These are phyloP conservation scores for Xylaria digitata DNA, from an alignment of 2,329 filamentous ascomycete genomes.

Conservation along the genomic window DNA sequence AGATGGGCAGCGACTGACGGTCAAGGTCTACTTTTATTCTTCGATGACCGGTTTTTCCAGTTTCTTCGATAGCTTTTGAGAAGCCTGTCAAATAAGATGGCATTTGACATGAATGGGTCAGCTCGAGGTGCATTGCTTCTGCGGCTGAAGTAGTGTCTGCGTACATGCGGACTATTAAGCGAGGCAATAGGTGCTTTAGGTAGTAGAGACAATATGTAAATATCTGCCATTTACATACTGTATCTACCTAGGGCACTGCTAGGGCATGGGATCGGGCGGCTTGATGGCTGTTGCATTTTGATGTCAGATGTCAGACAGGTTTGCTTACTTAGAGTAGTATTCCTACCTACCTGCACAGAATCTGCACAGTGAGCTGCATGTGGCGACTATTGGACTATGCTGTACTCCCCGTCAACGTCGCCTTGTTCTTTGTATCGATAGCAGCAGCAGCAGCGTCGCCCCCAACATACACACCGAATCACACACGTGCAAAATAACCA, in stretches of 20 bases:
- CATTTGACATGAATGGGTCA: slow-evolving; percentile 6
- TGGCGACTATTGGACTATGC: slow-evolving; percentile 17
- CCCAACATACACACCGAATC: slow-evolving; percentile 7
- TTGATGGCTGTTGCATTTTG: slow-evolving; percentile 14
- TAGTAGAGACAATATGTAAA: slow-evolving; percentile 3
- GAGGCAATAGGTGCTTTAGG: not conserved
- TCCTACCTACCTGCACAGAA: not conserved
- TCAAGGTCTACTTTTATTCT: not conserved
- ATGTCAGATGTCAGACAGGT: slow-evolving; percentile 10
- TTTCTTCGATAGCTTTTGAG: not conserved
- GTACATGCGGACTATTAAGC: not conserved
- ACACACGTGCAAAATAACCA: not conserved
- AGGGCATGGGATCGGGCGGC: not conserved
- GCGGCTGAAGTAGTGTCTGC: slow-evolving; percentile 23
- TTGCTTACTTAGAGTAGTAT: slow-evolving; percentile 6
- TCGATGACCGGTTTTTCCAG: not conserved
- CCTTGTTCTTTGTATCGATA: slow-evolving; percentile 14
- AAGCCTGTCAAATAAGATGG: slow-evolving; percentile 2
- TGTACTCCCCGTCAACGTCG: slow-evolving; percentile 16
- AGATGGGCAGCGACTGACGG: slow-evolving; percentile 7
- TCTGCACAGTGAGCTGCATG: slow-evolving; percentile 13
- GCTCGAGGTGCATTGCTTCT: slow-evolving; percentile 26
- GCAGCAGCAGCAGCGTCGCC: slow-evolving; percentile 5
- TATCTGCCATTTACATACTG: no score
- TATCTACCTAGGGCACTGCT: not conserved